phyloP scores from a whole-genome alignment of 2,329 filamentous ascomycete species.

The Pyricularia grisea region DNA sequence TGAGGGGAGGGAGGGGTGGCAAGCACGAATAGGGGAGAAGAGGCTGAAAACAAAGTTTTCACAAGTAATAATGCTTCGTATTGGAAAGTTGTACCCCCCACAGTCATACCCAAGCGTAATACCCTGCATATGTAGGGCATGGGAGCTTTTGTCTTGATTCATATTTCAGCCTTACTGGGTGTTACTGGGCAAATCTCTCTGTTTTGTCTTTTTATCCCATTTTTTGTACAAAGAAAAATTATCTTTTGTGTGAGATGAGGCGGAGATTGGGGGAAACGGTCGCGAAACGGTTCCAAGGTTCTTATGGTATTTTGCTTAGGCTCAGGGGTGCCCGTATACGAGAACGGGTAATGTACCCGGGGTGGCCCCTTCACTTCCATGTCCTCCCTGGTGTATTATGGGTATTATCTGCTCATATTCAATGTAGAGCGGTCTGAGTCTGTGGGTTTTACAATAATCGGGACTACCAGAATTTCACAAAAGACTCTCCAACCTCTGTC shows the following conservation, averaged over 20 bases:
- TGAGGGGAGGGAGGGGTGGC: too few relatives aligned
- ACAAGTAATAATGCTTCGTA: too few relatives aligned
- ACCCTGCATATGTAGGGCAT: neutral
- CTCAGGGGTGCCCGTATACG: neutral
- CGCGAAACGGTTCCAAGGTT: neutral
- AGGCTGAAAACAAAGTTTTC: neutral
- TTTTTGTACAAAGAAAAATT: too few relatives aligned
- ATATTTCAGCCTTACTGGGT: neutral
- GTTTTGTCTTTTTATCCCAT: too few relatives aligned
- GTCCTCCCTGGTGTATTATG: neutral
- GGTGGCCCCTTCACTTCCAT: too few relatives aligned
- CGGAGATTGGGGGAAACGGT: neutral
- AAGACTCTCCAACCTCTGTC: neutral
- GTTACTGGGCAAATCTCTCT: neutral
- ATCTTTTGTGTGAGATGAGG: too few relatives aligned
- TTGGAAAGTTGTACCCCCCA: neutral
- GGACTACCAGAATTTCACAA: neutral
- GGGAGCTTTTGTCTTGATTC: too few relatives aligned
- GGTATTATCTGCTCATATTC: neutral
- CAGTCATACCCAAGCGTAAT: neutral
- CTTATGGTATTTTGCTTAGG: neutral
- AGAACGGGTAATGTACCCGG: neutral
- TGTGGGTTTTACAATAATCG: neutral
- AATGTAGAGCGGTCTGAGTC: neutral
- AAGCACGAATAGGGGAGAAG: neutral